These are phyloP conservation scores for Boechera divaricarpa DNA, from an alignment of 345 rosid species.

Conservation along the genomic window DNA sequence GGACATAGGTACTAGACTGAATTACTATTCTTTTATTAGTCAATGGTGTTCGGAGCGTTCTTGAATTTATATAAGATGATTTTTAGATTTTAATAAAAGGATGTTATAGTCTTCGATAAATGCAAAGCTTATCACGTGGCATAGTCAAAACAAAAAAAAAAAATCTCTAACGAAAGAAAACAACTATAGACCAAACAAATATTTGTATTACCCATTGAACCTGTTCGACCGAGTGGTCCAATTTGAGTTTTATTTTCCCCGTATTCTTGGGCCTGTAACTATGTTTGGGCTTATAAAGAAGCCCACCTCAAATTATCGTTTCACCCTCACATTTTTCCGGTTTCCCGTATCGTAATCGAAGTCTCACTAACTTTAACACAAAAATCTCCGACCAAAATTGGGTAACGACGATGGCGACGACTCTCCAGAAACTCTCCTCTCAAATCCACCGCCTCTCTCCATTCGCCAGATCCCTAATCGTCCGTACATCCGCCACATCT, in stretches of 20 bases:
- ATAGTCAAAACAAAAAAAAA: neutral
- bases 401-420: conserved; percentile 56
- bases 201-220: neutral
- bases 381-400: conserved; percentile 28
- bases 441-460: conserved; percentile 64
- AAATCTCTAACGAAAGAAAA: too few species aligned
- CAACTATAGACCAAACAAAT: too few species aligned
- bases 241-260: neutral
- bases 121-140: conserved; percentile 1
- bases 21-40: neutral
- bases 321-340: conserved; percentile 5
- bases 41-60: neutral
- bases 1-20: neutral
- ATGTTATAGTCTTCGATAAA: neutral
- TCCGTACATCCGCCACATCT: conserved; percentile 55
- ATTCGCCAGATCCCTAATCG: conserved; percentile 45
- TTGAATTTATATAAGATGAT: neutral
- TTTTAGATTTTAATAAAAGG: too few species aligned
- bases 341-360: conserved; percentile 7
- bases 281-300: neutral
- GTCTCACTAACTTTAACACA: neutral
- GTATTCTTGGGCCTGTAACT: neutral
- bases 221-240: conserved; percentile 10
- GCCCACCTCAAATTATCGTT: conserved; percentile 7
- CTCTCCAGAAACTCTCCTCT: conserved; percentile 64